phyloP scores from a whole-genome alignment of 2,329 filamentous ascomycete genomes.

The Sporothrix globosa region DNA sequence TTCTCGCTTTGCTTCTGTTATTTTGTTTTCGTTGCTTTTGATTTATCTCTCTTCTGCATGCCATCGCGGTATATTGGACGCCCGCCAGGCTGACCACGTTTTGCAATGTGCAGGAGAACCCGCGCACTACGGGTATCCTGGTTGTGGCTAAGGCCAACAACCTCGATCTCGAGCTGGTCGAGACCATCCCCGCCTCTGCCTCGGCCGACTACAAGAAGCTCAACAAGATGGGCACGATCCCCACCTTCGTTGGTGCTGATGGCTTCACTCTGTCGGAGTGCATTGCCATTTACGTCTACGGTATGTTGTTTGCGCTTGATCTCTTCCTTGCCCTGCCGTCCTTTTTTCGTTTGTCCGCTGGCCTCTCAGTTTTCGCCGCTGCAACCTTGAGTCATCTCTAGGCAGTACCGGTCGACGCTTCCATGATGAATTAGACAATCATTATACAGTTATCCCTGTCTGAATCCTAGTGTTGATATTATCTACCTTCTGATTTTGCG shows the following conservation, averaged over 20 bases:
- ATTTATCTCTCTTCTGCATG: conserved; percentile 33
- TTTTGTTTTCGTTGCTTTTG: conserved; percentile 26
- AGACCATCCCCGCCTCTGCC: conserved; percentile 67
- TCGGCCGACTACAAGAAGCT: conserved; percentile 78
- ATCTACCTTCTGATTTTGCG: conserved; percentile 77
- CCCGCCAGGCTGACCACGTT: conserved; percentile 36
- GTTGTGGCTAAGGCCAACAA: conserved; percentile 97
- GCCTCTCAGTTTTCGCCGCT: background rate
- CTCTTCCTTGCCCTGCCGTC: conserved; percentile 14
- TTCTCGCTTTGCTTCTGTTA: background rate
- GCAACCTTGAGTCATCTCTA: background rate
- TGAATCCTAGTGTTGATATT: conserved; percentile 87
- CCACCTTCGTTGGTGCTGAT: conserved; percentile 89
- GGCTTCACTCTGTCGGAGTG: conserved; percentile 86
- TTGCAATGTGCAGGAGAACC: conserved; percentile 68
- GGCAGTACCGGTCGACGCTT: background rate
- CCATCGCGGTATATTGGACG: background rate
- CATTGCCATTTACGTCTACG: conserved; percentile 96
- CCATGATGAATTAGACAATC: conserved; percentile 72
- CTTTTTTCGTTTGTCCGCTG: conserved; percentile 20
- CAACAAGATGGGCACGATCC: conserved; percentile 88
- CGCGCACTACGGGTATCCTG: conserved; percentile 84
- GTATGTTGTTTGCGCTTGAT: conserved; percentile 64
- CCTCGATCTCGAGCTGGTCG: conserved; percentile 84
- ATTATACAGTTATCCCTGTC: conserved; percentile 97